Evolutionary conservation across 768 basidiomycete genomes (phyloP).

Genomic region (Rhizopogon vinicolor): DNA sequence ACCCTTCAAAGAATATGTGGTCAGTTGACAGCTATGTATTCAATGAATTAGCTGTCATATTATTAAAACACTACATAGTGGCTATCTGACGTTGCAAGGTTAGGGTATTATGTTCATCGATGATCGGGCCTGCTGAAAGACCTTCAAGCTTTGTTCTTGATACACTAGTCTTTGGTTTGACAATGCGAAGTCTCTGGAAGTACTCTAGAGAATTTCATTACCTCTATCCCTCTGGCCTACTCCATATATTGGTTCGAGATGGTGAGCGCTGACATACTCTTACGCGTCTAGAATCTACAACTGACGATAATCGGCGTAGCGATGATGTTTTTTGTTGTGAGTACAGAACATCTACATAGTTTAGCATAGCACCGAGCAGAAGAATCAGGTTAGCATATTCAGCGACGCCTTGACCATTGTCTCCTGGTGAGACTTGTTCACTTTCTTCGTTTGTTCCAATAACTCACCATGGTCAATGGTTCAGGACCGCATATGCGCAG

Average conservation of each 20-base stretch:
- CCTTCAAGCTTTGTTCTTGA: conserved; percentile 14
- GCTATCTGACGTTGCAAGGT: conserved; percentile 4
- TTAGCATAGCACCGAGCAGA: not conserved
- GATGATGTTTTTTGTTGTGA: conserved; percentile 2
- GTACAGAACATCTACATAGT: not conserved
- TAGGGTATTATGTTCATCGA: not conserved
- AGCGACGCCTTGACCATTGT: not conserved
- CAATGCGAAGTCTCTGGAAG: conserved; percentile 4
- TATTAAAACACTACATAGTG: conserved; percentile 2
- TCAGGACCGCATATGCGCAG: not conserved
- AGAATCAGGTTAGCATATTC: conserved; percentile 3
- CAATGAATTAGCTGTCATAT: not conserved
- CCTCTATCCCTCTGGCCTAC: conserved; percentile 7
- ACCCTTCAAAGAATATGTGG: not conserved
- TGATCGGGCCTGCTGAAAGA: not conserved
- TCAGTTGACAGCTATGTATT: not conserved
- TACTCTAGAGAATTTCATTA: not conserved
- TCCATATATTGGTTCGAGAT: conserved; percentile 16
- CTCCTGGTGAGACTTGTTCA: conserved; percentile 2
- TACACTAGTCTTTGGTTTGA: not conserved
- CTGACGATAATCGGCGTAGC: not conserved
- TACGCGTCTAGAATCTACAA: not conserved
- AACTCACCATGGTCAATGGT: not conserved
- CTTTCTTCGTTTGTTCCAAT: not conserved
- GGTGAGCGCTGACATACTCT: conserved; percentile 8